These are phyloP conservation scores for Botrytis hyacinthi DNA, from an alignment of 2,329 filamentous ascomycete genomes.

Conservation along the genomic window DNA sequence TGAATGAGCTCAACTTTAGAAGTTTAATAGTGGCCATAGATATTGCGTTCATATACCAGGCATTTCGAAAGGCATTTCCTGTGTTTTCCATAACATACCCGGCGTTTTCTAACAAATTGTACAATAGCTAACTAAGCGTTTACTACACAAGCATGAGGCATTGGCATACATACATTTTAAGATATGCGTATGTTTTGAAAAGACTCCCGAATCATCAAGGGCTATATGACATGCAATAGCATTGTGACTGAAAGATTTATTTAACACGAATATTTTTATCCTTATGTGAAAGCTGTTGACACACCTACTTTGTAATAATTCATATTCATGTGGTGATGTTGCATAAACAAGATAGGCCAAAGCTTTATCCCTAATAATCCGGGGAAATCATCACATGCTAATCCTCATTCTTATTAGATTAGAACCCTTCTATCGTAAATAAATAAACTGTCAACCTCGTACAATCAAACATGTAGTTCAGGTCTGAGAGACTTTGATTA, in stretches of 20 bases:
- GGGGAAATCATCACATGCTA: constrained; percentile 22
- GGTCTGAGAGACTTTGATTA: neutral
- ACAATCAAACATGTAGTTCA: neutral
- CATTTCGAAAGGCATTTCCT: constrained; percentile 11
- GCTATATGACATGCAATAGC: neutral
- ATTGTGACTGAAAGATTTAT: neutral
- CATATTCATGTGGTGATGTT: neutral
- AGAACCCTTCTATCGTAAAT: neutral
- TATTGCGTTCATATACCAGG: neutral
- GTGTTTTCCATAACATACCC: constrained; percentile 3
- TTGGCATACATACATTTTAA: neutral
- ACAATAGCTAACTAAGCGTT: constrained; percentile 5
- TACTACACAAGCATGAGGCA: neutral
- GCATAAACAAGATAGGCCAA: constrained; percentile 5
- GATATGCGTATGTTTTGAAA: neutral
- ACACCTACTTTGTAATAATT: neutral
- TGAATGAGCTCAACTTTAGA: constrained; percentile 25
- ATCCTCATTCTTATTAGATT: constrained; percentile 16
- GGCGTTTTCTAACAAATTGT: constrained; percentile 15
- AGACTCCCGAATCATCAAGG: neutral
- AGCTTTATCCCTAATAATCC: constrained; percentile 19
- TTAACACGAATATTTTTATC: neutral
- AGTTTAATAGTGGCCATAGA: neutral
- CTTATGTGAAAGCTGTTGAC: neutral
- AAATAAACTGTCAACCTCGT: neutral